A percentile compares a stretch with the other conserved stretches of the same genome.
These are phyloP conservation scores for Neonectria faginata DNA, from an alignment of 2,329 filamentous ascomycete species.

Conservation along the genomic window DNA sequence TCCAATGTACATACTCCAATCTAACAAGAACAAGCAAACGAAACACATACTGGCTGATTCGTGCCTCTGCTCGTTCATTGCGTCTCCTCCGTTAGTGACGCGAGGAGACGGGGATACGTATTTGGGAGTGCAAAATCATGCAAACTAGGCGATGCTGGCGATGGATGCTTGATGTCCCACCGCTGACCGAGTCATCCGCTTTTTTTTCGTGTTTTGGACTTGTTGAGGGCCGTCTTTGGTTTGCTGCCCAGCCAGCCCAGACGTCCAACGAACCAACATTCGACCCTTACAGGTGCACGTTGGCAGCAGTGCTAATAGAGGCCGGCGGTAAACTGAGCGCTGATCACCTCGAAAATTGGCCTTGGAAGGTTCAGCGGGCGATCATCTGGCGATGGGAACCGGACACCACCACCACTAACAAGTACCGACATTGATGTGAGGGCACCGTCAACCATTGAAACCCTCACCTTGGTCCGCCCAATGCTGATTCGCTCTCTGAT, in stretches of 20 bases:
- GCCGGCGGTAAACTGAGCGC: neutral
- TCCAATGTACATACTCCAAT: no score
- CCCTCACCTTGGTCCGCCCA: neutral
- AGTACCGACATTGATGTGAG: neutral
- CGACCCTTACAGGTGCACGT: neutral
- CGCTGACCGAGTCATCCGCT: conserved; percentile 11
- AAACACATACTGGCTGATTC: neutral
- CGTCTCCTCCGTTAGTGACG: neutral
- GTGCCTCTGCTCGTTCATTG: neutral
- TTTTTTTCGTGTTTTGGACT: conserved; percentile 6
- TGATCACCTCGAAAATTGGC: neutral
- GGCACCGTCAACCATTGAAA: neutral
- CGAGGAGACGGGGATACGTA: no score
- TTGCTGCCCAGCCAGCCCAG: neutral
- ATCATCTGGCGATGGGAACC: neutral
- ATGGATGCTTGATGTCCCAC: neutral
- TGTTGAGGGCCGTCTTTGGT: neutral
- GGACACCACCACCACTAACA: neutral
- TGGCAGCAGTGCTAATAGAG: no score
- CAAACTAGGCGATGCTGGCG: neutral
- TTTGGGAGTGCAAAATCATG: conserved; percentile 1
- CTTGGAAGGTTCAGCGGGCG: neutral
- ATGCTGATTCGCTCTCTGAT: neutral
- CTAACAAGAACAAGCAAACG: neutral
- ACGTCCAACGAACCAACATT: conserved; percentile 3